phyloP scores from a whole-genome alignment of 2,329 filamentous ascomycete species.

The Penicillium janthinellum region DNA sequence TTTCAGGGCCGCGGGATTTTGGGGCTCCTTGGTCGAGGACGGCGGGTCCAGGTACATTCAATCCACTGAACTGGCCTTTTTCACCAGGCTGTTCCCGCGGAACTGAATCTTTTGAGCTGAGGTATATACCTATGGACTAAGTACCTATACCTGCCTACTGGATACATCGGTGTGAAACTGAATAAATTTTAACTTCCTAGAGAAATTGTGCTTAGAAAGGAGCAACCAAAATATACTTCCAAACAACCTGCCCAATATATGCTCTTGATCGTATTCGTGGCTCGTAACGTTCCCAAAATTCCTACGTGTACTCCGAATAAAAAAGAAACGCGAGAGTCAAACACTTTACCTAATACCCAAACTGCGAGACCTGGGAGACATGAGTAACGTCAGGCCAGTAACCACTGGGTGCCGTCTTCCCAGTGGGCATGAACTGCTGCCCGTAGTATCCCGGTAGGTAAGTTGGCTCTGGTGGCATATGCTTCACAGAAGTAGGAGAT shows the following conservation, averaged over 20 bases:
- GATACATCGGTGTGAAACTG: no score
- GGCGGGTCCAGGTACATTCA: no score
- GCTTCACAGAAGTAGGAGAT: constrained; percentile 10
- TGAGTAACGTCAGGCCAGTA: constrained; percentile 22
- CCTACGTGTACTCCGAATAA: neutral
- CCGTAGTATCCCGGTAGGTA: constrained; percentile 21
- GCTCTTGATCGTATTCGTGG: constrained; percentile 7
- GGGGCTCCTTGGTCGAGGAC: no score
- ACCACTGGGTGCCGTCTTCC: constrained; percentile 8
- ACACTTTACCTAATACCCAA: constrained; percentile 18
- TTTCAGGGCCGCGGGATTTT: no score
- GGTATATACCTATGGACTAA: no score
- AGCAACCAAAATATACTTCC: neutral
- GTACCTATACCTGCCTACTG: no score
- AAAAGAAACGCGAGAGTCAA: neutral
- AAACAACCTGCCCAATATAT: neutral
- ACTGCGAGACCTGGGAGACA: constrained; percentile 15
- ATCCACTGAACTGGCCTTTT: no score
- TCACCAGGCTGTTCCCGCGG: no score
- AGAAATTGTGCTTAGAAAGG: no score
- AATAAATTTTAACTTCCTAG: no score
- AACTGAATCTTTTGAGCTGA: no score
- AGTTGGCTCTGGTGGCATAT: constrained; percentile 11
- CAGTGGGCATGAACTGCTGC: constrained; percentile 16
- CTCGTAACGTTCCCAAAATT: constrained; percentile 2